A percentile compares a stretch with the other conserved stretches of the same genome.
Evolutionary conservation across 495 filamentous ascomycete species (phyloP).

Genomic region (Penicillium cataractarum): DNA sequence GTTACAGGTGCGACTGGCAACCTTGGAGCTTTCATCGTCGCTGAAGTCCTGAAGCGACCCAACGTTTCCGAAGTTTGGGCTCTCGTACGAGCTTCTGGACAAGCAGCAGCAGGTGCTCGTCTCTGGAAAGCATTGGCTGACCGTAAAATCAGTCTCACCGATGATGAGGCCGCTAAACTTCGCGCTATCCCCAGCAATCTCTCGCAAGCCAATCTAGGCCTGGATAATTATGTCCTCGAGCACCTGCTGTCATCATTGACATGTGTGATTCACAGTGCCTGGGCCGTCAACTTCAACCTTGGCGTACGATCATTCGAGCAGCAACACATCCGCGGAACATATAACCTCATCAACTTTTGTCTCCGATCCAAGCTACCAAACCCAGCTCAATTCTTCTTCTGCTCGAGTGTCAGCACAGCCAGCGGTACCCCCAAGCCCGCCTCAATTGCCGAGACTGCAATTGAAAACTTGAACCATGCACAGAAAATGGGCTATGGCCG

Average conservation of each 20-base stretch:
- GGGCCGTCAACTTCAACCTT: conserved; percentile 76
- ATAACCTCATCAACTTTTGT: conserved; percentile 63
- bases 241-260: conserved; percentile 48
- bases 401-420: conserved; percentile 60
- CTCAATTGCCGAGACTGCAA: conserved; percentile 51
- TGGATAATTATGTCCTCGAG: conserved; percentile 39
- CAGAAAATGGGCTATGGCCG: conserved; percentile 60
- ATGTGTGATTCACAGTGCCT: conserved; percentile 64
- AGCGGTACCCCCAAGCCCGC: conserved; percentile 36
- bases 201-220: conserved; percentile 48
- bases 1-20: conserved; percentile 67
- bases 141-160: conserved; percentile 24
- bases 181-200: conserved; percentile 30
- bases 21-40: conserved; percentile 60
- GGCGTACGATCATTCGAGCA: conserved; percentile 61
- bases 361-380: conserved; percentile 37
- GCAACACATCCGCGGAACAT: conserved; percentile 60
- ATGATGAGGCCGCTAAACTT: conserved; percentile 25
- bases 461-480: conserved; percentile 51
- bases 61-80: conserved; percentile 54
- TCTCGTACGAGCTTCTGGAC: conserved; percentile 55
- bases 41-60: conserved; percentile 36
- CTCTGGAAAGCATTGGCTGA: conserved; percentile 26
- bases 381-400: conserved; percentile 57
- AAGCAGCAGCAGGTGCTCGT: conserved; percentile 29